Evolutionary conservation across 805 yeast species (phyloP), one percentile per base, ranked within the genome.

Genomic region (Yarrowia divulgata): DNA sequence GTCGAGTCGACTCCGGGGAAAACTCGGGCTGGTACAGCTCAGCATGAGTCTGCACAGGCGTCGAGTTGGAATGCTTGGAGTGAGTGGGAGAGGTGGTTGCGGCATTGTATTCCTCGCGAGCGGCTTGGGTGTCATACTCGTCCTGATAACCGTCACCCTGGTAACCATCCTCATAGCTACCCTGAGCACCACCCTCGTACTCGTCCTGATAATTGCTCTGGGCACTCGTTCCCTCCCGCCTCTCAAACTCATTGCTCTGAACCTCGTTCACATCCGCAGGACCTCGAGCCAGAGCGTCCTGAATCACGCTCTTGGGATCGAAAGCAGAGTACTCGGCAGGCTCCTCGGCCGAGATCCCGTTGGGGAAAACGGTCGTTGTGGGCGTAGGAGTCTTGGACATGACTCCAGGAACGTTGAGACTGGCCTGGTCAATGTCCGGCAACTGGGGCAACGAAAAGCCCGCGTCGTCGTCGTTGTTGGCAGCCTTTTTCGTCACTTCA

Each of bases 381-480:
- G 66, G 66, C 18, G 66, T 60, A 32, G 66, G 66, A 8, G 52
- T 45, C 52, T 60, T 40, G 19, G 66, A 60, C 52, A 45, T 60
- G 66, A 60, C 52, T 7, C 66, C 66, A 45, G 66, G 66, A 2
- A 60, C 66, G 16, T 60, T 43, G 10, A 60, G 52, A 19, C 23
- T 14, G 3, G 43, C 66, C 52, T 60, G 66, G 34, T 60, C 66
- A 14, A 60, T 60, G 34, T 60, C 66, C 1, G 66, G 66, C 19
- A 60, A 42, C 66, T 60, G 66, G 6, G 50, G 66, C 19, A 60
- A 42, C 18, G 66, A 18, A 35, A 48, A 54, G 39, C 42, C 19
- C 67, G 34, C 70, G 35, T 70, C 48, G 48, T 64, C n/a, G 69
- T 45, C 70, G 34, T 67, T 48, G 48, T 69, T 42, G 9, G 23